Evolutionary conservation across 768 basidiomycete species (phyloP).

Genomic region (Tephrocybe sp.): DNA sequence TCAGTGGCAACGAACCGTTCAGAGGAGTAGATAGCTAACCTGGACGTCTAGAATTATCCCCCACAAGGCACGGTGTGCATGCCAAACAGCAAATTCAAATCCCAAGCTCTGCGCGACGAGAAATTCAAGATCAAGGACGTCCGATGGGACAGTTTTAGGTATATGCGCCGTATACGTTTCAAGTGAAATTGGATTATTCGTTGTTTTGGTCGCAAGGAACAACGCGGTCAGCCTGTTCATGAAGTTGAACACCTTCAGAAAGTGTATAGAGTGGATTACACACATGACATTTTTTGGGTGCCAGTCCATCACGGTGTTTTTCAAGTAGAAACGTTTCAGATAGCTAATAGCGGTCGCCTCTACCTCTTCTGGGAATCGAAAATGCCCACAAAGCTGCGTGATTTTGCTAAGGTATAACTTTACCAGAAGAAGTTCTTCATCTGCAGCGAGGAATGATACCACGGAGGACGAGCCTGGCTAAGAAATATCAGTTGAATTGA

Average conservation of each 20-base stretch:
- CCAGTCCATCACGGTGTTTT: conserved; percentile 99
- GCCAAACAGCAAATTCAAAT: conserved; percentile 95
- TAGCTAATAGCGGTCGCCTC: conserved; percentile 91
- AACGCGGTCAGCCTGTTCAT: conserved; percentile 82
- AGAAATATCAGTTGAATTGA: conserved; percentile 20
- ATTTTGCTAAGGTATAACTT: conserved; percentile 87
- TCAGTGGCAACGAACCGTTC: background rate
- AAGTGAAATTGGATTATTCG: conserved; percentile 89
- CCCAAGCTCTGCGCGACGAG: conserved; percentile 90
- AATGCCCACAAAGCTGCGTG: conserved; percentile 78
- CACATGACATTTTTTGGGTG: conserved; percentile 99
- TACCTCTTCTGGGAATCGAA: conserved; percentile 88
- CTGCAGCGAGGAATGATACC: conserved; percentile 71
- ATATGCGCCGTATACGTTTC: conserved; percentile 83
- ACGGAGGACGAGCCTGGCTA: conserved; percentile 72
- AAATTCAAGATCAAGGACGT: conserved; percentile 94
- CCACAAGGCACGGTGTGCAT: conserved; percentile 85
- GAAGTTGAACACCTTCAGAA: conserved; percentile 1
- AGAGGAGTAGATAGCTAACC: conserved; percentile 36
- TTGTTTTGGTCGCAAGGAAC: conserved; percentile 95
- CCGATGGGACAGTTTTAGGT: conserved; percentile 73
- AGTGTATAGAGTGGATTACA: conserved; percentile 20
- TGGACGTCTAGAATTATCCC: conserved; percentile 88
- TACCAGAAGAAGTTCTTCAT: conserved; percentile 87
- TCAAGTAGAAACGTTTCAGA: conserved; percentile 94